phyloP scores from a whole-genome alignment of 768 basidiomycete species.

The Hemileccinum rubropunctum region DNA sequence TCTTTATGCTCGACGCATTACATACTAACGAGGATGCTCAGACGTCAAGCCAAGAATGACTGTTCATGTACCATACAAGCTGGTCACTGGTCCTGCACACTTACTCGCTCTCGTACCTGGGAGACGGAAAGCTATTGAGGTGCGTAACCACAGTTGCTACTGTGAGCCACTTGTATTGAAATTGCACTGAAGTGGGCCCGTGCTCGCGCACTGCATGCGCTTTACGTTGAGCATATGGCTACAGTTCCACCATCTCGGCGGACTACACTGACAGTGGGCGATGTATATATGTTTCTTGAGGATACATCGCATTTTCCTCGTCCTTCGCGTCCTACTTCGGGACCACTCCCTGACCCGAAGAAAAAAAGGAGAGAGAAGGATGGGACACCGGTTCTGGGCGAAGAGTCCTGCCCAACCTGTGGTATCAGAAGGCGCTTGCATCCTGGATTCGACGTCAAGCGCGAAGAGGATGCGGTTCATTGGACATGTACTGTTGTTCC shows the following conservation, averaged over 20 bases:
- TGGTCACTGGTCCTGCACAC: constrained; percentile 34
- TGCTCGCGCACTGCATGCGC: constrained; percentile 38
- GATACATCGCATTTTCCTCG: constrained; percentile 40
- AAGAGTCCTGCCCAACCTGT: constrained; percentile 27
- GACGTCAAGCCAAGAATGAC: constrained; percentile 36
- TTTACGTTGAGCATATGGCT: constrained; percentile 33
- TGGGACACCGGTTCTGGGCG: constrained; percentile 13
- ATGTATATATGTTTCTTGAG: constrained; percentile 45
- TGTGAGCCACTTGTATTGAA: constrained; percentile 1
- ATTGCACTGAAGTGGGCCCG: constrained; percentile 39
- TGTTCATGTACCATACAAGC: constrained; percentile 36
- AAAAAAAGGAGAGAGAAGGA: constrained; percentile 28
- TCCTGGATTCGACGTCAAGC: constrained; percentile 21
- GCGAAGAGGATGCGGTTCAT: constrained; percentile 9
- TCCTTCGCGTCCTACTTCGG: constrained; percentile 13
- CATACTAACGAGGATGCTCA: constrained; percentile 12
- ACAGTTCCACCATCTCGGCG: constrained; percentile 17
- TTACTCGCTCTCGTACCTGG: constrained; percentile 38
- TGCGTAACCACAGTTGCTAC: constrained; percentile 19
- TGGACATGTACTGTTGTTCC: constrained; percentile 29
- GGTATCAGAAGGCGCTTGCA: constrained; percentile 31
- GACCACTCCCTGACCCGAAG: constrained; percentile 14
- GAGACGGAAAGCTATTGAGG: constrained; percentile 49
- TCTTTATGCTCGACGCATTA: neutral
- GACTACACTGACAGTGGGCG: constrained; percentile 36